phyloP scores from a whole-genome alignment of 108 stramenopile genomes.

The Cyclotella kingstonii region DNA sequence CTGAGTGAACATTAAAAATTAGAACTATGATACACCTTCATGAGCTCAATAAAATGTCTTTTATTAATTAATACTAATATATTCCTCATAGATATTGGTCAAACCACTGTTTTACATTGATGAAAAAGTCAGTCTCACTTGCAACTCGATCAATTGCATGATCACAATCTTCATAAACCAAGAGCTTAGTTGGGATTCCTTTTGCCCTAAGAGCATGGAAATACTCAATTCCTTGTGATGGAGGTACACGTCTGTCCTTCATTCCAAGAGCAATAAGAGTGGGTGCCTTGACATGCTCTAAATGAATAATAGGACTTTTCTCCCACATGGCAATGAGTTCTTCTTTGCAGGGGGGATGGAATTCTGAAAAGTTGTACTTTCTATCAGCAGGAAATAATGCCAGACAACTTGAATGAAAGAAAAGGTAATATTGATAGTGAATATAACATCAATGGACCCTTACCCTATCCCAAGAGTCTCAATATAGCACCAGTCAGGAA shows the following conservation, averaged over 20 bases:
- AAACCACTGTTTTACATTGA: slow-evolving; percentile 77
- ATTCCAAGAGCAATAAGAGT: slow-evolving; percentile 85
- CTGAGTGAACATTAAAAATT: no score
- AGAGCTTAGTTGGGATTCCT: slow-evolving; percentile 57
- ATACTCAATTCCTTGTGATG: slow-evolving; percentile 75
- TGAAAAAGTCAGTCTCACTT: slow-evolving; percentile 79
- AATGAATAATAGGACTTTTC: slow-evolving; percentile 63
- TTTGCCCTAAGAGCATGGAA: slow-evolving; percentile 71
- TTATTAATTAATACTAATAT: neutral
- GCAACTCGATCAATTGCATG: slow-evolving; percentile 71
- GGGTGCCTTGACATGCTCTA: slow-evolving; percentile 77
- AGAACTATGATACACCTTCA: no score
- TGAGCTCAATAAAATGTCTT: no score
- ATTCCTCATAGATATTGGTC: slow-evolving; percentile 50
- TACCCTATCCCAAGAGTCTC: slow-evolving; percentile 64
- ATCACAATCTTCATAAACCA: slow-evolving; percentile 73
- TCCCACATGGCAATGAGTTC: slow-evolving; percentile 65
- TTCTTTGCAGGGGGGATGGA: slow-evolving; percentile 49
- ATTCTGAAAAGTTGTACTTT: slow-evolving; percentile 54
- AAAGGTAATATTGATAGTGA: neutral
- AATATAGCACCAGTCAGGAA: slow-evolving; percentile 91
- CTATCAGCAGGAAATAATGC: slow-evolving; percentile 11
- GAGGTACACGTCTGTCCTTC: slow-evolving; percentile 62
- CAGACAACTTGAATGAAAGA: neutral
- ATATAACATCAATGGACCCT: neutral